Percentiles rank a stretch among this genome's conserved stretches.
Evolutionary conservation across 2,329 filamentous ascomycete genomes (phyloP).

Genomic region (Talaromyces sp.): DNA sequence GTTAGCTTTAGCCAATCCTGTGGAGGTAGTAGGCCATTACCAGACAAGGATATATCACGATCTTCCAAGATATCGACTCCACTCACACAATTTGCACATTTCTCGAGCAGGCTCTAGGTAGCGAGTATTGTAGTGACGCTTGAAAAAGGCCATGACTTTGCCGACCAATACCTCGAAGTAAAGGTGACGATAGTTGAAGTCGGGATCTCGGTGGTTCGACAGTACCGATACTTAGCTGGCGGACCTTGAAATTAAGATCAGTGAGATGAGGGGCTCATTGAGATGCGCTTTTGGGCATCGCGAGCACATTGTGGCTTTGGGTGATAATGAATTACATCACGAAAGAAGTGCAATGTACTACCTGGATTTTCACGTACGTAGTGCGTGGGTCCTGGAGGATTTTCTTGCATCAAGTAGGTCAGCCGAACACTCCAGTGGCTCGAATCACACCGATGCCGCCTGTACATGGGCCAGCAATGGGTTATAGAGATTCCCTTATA

Average conservation of each 20-base stretch:
- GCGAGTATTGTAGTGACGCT: neutral
- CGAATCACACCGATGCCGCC: neutral
- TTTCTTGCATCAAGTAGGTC: neutral
- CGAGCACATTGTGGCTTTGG: neutral
- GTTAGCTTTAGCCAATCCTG: neutral
- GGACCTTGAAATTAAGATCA: neutral
- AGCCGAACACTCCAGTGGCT: neutral
- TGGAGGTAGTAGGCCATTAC: neutral
- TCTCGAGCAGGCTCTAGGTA: neutral
- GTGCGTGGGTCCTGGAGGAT: neutral
- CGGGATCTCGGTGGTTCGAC: too few relatives aligned
- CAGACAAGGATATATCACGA: neutral
- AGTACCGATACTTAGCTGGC: neutral
- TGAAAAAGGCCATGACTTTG: neutral
- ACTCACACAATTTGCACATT: neutral
- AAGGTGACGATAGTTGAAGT: neutral
- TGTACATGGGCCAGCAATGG: neutral
- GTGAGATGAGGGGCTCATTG: too few relatives aligned
- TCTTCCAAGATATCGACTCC: neutral
- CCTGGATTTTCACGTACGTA: neutral
- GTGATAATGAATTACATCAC: neutral
- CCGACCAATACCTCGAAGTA: neutral
- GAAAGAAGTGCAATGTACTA: neutral
- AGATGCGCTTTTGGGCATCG: neutral
- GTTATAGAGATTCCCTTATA: neutral